phyloP scores from a whole-genome alignment of 2,329 filamentous ascomycete genomes.

The Cryphonectria carpinicola region DNA sequence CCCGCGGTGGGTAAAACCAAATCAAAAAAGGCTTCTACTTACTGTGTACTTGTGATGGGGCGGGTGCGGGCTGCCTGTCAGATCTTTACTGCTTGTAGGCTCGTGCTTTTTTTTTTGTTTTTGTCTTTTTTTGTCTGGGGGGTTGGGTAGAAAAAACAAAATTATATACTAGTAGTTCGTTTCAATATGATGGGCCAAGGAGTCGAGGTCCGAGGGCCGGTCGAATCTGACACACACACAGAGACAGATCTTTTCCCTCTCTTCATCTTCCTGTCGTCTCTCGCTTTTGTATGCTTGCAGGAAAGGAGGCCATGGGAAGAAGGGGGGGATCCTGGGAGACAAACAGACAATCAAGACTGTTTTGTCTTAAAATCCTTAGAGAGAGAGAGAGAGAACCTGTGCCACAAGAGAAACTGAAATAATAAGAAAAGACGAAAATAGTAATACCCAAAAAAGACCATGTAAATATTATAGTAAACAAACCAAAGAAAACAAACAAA shows the following conservation, averaged over 20 bases:
- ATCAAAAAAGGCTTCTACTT: background rate
- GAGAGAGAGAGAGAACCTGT: background rate
- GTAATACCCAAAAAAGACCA: background rate
- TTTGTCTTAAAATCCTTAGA: no score
- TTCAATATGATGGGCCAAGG: background rate
- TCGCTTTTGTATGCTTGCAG: background rate
- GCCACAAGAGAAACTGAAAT: background rate
- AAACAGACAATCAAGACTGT: background rate
- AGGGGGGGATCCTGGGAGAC: background rate
- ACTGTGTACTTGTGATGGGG: background rate
- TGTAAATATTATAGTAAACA: no score
- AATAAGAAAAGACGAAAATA: background rate
- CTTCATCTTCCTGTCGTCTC: background rate
- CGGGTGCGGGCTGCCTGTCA: background rate
- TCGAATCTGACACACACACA: background rate
- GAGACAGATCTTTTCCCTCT: background rate
- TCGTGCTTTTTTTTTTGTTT: background rate
- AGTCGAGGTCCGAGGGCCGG: background rate
- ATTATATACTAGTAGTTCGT: no score
- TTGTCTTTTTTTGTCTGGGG: background rate
- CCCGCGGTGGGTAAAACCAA: background rate
- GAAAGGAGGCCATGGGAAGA: background rate
- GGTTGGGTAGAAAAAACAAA: background rate
- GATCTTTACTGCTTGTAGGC: constrained; percentile 3
- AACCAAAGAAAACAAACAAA: background rate